Evolutionary conservation across 345 rosid species (phyloP), one percentile per base, ranked within the genome.

Genomic region (Odontarrhena argentea): DNA sequence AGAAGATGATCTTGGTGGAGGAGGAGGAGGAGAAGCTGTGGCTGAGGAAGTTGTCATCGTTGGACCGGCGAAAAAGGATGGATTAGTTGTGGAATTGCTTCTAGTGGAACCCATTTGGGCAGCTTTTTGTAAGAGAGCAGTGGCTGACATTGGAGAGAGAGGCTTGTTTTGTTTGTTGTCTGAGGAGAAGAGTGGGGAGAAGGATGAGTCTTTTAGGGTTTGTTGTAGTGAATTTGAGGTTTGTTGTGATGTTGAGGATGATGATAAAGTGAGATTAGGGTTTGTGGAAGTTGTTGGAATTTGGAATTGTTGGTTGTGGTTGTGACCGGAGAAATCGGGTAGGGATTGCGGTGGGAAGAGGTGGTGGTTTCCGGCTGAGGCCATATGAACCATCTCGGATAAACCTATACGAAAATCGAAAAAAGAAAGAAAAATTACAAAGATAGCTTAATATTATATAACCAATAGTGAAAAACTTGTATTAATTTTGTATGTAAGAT

Each of bases 71-170:
- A 83, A 74, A 48, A 83, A 61, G 34, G 88, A 74, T 1, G 83
- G 81, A 62, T 64, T 12, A 3, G 83, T 63, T 59, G 74, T 48
- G 69, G 73, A 36, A 44, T 81, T 87, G 86, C 87, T 85, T 78
- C 92, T 80, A 26, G 92, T 82, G 32, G 97, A 93, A 3, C 98
- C 98, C 79, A 93, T 90, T 69, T 86, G 97, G 3, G 98, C 98
- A 30, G 97, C 98, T 60, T 93, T 93, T 48, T 89, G 98, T 37
- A 93, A 77, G 28, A 93, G 96, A 2, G 94, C 96, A 1, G 98
- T 93, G 10, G 98, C 97, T 0, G 96, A 93, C 93, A 89, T 84
- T 38, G 89, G 86, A 11, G 85, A 68, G 8, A 68, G 60, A 48
- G 86, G 62, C 37, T 79, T 61, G 67, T 74, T 63, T 80, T 74